Evolutionary conservation across 371 early-diverging fungal species (phyloP), one percentile per base, ranked within the genome.

Genomic region (Syncephalastrum racemosum): DNA sequence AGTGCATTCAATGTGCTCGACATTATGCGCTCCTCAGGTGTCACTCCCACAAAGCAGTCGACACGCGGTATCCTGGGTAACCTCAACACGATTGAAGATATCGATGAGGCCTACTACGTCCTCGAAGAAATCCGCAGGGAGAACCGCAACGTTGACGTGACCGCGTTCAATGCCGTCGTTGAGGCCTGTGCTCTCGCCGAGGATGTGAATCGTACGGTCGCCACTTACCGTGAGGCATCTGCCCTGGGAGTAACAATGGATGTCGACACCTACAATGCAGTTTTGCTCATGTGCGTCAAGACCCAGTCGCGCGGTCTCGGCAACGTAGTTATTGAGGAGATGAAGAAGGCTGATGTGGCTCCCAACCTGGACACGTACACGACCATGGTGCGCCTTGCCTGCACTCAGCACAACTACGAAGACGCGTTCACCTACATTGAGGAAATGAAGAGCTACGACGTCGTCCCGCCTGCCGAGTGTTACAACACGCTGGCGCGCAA

Each of bases 361-460:
- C 86, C 88, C n/a, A 78, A 78, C 8, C 54, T 77, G 15, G 78
- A 68, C 6, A 81, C 87, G 0, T 89, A 86, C 59, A 74, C 74
- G 54, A 75, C 70, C 18, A 75, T 90, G 83, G 78, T 88, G 41
- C 52, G 59, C 6, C 58, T 89, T 20, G 60, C 58, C 4, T 75
- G 79, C 16, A 75, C 76, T 1, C 81, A 83, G 63, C 68, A 61
- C 50, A 70, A 86, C 59, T 90, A 90, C 53, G 91, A 90, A 60
- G 85, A 87, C 39, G 90, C 89, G 22, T 91, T 91, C 60, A 65
- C 70, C 47, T 90, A 88, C 43, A 75, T 91, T 50, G 90, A 90
- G 61, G 84, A 88, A 61, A 88, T 90, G 88, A 87, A 88, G 75
- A 67, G 80, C 19, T 77, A 82, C 45, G 79, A 78, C 52, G 82